These are phyloP conservation scores for Bruguiera sexangula DNA, from an alignment of 345 rosid species.

Conservation along the genomic window DNA sequence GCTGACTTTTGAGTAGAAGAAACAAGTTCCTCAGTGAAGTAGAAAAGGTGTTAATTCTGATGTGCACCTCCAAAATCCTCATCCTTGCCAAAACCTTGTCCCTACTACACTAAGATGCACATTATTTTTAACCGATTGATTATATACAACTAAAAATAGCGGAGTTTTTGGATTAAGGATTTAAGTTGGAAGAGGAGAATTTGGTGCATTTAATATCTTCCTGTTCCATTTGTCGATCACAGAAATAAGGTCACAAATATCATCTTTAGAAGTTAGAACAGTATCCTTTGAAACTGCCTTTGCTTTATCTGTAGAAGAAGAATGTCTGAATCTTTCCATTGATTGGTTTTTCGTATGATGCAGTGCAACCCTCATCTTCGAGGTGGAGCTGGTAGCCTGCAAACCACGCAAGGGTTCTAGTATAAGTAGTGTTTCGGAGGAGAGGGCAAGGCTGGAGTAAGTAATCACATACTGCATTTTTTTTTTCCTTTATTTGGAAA, in stretches of 20 bases:
- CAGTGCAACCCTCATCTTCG: constrained; percentile 85
- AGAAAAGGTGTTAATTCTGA: neutral
- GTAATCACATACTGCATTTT: constrained; percentile 10
- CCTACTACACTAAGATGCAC: too few relatives aligned
- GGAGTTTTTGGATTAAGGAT: too few relatives aligned
- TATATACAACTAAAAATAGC: too few relatives aligned
- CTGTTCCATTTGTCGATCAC: too few relatives aligned
- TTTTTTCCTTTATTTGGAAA: neutral
- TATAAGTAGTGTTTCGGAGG: constrained; percentile 62
- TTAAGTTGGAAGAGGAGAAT: too few relatives aligned
- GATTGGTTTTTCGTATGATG: constrained; percentile 19
- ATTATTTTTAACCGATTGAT: too few relatives aligned
- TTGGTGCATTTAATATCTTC: too few relatives aligned
- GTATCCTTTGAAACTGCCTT: neutral
- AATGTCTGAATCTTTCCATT: neutral
- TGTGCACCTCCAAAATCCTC: too few relatives aligned
- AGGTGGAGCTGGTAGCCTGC: constrained; percentile 80
- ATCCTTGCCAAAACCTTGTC: too few relatives aligned
- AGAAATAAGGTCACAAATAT: too few relatives aligned
- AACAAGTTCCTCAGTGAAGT: neutral
- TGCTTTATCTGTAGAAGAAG: too few relatives aligned
- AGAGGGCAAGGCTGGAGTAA: constrained; percentile 90
- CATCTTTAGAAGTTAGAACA: too few relatives aligned
- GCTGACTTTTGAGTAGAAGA: neutral
- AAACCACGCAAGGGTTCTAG: constrained; percentile 80